Evolutionary conservation across 805 yeast species (phyloP).

Genomic region (Gaillardinia entomophila): DNA sequence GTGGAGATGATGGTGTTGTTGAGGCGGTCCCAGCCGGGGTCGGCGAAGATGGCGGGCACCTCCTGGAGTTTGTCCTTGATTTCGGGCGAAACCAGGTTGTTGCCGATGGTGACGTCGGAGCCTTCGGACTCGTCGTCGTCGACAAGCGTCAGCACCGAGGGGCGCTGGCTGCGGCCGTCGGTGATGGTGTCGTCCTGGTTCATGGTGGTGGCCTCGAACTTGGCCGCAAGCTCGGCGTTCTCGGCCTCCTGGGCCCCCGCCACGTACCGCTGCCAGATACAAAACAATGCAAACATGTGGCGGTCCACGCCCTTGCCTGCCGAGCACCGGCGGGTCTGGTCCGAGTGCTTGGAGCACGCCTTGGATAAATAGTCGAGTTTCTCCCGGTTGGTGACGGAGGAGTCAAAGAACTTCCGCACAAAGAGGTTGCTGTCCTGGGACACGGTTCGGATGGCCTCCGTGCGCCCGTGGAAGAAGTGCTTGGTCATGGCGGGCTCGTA

Average conservation of each 20-base stretch:
- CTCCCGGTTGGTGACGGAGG: slow-evolving; percentile 47
- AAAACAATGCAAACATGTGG: slow-evolving; percentile 80
- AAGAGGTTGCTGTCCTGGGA: slow-evolving; percentile 73
- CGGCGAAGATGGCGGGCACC: slow-evolving; percentile 75
- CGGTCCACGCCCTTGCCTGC: slow-evolving; percentile 88
- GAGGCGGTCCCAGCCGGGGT: slow-evolving; percentile 81
- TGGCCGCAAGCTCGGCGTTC: not conserved
- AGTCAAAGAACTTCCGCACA: slow-evolving; percentile 79
- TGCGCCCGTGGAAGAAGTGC: slow-evolving; percentile 79
- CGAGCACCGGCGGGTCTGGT: slow-evolving; percentile 63
- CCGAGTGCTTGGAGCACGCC: slow-evolving; percentile 69
- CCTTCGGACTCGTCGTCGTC: slow-evolving; percentile 12
- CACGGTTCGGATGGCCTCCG: slow-evolving; percentile 87
- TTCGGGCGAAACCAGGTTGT: slow-evolving; percentile 4
- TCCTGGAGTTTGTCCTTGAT: slow-evolving; percentile 14
- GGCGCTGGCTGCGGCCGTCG: slow-evolving; percentile 14
- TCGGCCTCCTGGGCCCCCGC: slow-evolving; percentile 14
- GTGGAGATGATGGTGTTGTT: slow-evolving; percentile 59
- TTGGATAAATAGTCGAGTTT: slow-evolving; percentile 55
- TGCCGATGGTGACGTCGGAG: slow-evolving; percentile 27
- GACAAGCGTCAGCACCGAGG: slow-evolving; percentile 9
- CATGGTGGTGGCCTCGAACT: slow-evolving; percentile 4
- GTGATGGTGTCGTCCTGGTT: slow-evolving; percentile 8
- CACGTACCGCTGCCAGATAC: slow-evolving; percentile 74
- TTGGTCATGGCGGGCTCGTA: slow-evolving; percentile 98